Evolutionary conservation across 2,329 filamentous ascomycete genomes (phyloP), one percentile per base, ranked within the genome.

Genomic region (Calcarisporium arbuscula): DNA sequence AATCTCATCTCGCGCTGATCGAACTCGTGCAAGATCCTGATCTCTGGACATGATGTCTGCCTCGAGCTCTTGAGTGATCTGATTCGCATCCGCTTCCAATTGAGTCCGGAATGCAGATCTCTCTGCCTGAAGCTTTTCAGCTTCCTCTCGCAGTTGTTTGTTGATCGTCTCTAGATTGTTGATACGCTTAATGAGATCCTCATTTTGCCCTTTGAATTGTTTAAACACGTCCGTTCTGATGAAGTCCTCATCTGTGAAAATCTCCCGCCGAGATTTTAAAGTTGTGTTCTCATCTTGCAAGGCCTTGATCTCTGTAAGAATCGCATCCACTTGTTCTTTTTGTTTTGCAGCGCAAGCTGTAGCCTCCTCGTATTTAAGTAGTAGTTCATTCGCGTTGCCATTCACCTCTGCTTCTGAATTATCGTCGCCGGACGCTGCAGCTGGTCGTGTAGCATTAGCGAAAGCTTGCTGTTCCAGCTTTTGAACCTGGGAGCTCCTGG

Each of bases 201-300:
- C 92, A 49, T 94, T 85, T 50, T 95, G 87, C 17, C 74, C 75
- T 61, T 89, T 94, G 52, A 95, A 74, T 42, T 85, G 79, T 61
- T 95, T 96, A 72, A 95, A 98, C 4, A 95, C 72, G 49, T 95
- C 88, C 5, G 88, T 95, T 38, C 87, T 80, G 26, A 88, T 81
- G 54, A 94, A 96, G 49, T 98, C 92, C 43, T 98, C 92, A 50
- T 98, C 92, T 0, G 85, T 83, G 28, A 89, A 67, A 36, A 76
- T 80, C 11, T 85, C 80, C 30, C 85, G 69, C 55, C 80, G 72
- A 12, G 67, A 62, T 49, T 71, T 88, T 21, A 90, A 64, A 5
- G 79, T 73, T 14, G 85, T 88, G 28, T 95, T 77, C 51, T 95
- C 85, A 43, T 89, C 81, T 21, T 84, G 76, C 27, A 89, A 54